Base-by-base conservation (phyloP, 2,329 filamentous ascomycete species). In the Sporothrix schenckii region DNA sequence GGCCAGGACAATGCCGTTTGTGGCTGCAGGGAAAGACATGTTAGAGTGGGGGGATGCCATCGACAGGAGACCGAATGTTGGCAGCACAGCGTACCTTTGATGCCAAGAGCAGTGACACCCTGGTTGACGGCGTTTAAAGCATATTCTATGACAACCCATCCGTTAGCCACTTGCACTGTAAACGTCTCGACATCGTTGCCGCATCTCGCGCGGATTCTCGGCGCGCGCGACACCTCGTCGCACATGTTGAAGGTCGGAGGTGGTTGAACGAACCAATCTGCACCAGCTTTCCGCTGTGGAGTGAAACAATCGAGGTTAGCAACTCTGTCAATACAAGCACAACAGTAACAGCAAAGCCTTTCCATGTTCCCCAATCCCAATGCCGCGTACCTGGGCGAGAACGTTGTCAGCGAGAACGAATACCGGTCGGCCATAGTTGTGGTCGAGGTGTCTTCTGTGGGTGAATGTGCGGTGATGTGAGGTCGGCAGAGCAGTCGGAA, bases 61-160 rank as follows among this genome's bases (percentile, higher is more conserved):
- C 1, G 39, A 41, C 11, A 52, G 44, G 2, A 50, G 66, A 49
- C 66, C 60, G n/a, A 58, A 60, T 11, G 27, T n/a, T 11, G 34
- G 34, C 2, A 11, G 30, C 34, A 16, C 4, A 6, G 73, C 81
- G 75, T 85, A 94, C 94, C 94, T 89, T 99, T 99, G 85, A 99
- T 99, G 77, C 95, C 95, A 72, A 99, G 89, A 76, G 95, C 94
- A 75, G 95, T 99, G 76, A 99, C 95, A 83, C 95, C 95, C 85
- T 98, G 94, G 85, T 99, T 99, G 81, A 99, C 95, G 74, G 95
- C 95, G 81, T 98, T 98, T 80, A 99, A 86, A 75, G 95, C 95
- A 91, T 99, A 99, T 86, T 99, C 95, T 99, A 77, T 5, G 69
- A n/a, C 6, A 3, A 34, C 56, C 52, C 56, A 52, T 19, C 6